Evolutionary conservation across 805 yeast genomes (phyloP), one percentile per base, ranked within the genome.

Genomic region (Kregervanrija delftensis): DNA sequence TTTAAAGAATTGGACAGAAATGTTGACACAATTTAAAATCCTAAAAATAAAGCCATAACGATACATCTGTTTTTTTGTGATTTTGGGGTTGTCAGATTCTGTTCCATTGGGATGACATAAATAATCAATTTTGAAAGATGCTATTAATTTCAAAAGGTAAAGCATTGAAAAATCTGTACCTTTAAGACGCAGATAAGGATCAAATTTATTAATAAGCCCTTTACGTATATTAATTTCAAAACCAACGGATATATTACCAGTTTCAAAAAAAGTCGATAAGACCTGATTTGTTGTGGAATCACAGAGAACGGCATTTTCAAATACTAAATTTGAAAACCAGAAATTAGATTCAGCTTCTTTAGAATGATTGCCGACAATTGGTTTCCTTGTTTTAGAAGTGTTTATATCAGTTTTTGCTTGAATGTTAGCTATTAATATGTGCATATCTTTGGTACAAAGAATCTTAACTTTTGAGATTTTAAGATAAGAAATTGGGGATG

Each of bases 401-500:
- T 40, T 35, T 6, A 48, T 41, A 30, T 50, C 47, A 1, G 48
- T 43, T 35, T 50, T 32, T 11, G 46, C 46, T 2, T 33, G 34
- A n/a, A 47, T 32, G 9, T 41, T 44, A 3, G 15, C 15, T 8
- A 35, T 30, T 2, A 33, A 30, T n/a, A 50, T 17, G 11, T 41
- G 37, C n/a, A 39, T 37, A 10, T 45, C 35, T 11, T 33, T 16
- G 6, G 42, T 39, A 15, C 46, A 30, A 1, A 39, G 6, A 9
- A 61, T 5, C 4, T 31, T 40, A 4, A 52, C 17, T 14, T 50
- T 46, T n/a, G 35, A 31, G 8, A 63, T 31, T 31, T 42, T 42
- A 4, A 63, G 13, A 2, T 53, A 51, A 3, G 50, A 16, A 32
- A 58, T 57, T 0, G 65, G 65, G 22, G 56, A 43, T 10, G 44